Evolutionary conservation across 257 asterid genomes (phyloP).

Genomic region (Leonotis leonurus): DNA sequence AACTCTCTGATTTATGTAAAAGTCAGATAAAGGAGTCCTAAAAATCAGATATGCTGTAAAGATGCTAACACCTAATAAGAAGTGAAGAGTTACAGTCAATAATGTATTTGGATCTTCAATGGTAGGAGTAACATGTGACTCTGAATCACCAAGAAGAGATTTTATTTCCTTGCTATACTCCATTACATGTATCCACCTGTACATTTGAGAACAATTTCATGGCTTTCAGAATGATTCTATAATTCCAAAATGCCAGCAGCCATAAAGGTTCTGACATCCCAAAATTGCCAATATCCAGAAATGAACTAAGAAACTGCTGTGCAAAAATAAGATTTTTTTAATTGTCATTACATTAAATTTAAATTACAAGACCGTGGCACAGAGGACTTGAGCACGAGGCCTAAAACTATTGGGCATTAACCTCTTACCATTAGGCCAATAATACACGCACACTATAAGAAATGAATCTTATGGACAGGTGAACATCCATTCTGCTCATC

Average conservation of each 20-base stretch:
- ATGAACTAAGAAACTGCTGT: slow-evolving; percentile 6
- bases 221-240: slow-evolving; percentile 1
- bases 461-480: background rate
- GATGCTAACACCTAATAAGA: background rate
- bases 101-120: slow-evolving; percentile 70
- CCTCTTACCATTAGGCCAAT: background rate
- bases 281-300: background rate
- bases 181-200: slow-evolving; percentile 84
- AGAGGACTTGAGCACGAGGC: no score
- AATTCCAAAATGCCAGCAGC: background rate
- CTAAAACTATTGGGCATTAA: no score
- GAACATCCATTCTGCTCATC: background rate
- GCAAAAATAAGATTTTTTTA: no score
- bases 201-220: slow-evolving; percentile 7
- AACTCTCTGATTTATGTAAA: slow-evolving; percentile 36
- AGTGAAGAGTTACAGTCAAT: slow-evolving; percentile 41
- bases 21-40: slow-evolving; percentile 15
- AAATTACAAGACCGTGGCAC: no score
- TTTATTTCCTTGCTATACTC: slow-evolving; percentile 79
- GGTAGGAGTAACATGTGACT: slow-evolving; percentile 36
- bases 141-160: slow-evolving; percentile 57
- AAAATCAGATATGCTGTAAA: slow-evolving; percentile 8
- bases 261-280: background rate
- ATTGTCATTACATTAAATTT: no score
- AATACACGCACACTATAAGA: background rate